These are phyloP conservation scores for Viola pubescens DNA, from an alignment of 441 rosid species.

Conservation along the genomic window DNA sequence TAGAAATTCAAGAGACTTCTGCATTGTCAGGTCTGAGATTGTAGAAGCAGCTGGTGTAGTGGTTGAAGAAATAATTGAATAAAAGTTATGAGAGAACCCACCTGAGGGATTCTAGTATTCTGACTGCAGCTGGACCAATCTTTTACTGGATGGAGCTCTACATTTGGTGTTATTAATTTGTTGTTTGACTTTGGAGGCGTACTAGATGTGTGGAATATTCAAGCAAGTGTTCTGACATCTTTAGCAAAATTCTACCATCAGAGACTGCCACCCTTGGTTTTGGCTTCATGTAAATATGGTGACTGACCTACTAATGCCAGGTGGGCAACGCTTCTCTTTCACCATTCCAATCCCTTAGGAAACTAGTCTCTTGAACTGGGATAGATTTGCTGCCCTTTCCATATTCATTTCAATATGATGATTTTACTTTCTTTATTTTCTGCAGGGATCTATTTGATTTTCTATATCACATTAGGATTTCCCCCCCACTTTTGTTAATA, in stretches of 20 bases:
- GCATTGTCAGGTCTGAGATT: conserved; percentile 9
- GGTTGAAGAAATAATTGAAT: conserved; percentile 27
- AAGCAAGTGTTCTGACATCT: conserved; percentile 6
- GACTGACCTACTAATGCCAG: conserved; percentile 20
- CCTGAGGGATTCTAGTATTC: conserved; percentile 20
- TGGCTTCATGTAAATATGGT: conserved; percentile 8
- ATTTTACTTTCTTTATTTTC: not conserved
- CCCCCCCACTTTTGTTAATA: conserved; percentile 16
- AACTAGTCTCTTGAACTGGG: not conserved
- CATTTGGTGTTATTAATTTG: conserved; percentile 19
- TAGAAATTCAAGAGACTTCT: conserved; percentile 14
- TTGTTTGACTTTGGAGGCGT: conserved; percentile 14
- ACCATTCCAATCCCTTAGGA: not conserved
- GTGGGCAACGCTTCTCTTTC: conserved; percentile 12
- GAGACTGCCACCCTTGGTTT: conserved; percentile 17
- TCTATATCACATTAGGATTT: conserved; percentile 10
- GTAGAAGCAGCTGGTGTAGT: conserved; percentile 18
- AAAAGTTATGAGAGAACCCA: conserved; percentile 11
- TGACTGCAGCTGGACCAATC: conserved; percentile 17
- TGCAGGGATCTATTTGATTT: conserved; percentile 23
- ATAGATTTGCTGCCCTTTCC: not conserved
- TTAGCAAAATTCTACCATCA: not conserved
- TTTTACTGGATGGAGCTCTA: conserved; percentile 8
- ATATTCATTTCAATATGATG: not conserved
- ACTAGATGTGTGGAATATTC: conserved; percentile 12